Conservation (phyloP, 2,329 filamentous ascomycete species). For the Coniochaeta prunicola region DNA sequence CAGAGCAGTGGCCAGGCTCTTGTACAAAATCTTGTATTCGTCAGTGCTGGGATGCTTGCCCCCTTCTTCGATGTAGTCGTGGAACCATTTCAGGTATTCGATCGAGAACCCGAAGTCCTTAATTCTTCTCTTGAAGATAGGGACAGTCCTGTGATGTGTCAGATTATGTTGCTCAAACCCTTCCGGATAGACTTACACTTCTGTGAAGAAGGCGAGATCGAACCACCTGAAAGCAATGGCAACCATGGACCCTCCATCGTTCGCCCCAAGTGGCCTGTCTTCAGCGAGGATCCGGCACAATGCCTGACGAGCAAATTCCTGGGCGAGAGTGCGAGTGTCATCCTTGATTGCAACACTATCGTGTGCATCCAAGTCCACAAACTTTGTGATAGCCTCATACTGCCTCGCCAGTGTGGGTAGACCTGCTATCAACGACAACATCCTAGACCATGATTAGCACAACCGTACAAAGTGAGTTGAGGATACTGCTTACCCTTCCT, state of each 20-base stretch:
- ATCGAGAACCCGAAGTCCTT: not conserved
- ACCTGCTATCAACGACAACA: not conserved
- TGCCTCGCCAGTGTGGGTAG: not conserved
- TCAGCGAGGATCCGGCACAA: not conserved
- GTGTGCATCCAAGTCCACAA: not conserved
- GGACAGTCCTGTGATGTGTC: not conserved
- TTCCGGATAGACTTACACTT: not conserved
- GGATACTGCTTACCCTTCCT: not conserved
- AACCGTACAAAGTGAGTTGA: not conserved
- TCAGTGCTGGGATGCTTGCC: not conserved
- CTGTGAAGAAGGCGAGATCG: not conserved
- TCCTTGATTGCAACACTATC: not conserved
- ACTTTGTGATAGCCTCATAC: not conserved
- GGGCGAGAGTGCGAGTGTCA: not conserved
- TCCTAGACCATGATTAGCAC: not conserved
- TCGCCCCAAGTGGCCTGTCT: not conserved
- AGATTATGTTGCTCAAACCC: not conserved
- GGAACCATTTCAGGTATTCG: not conserved
- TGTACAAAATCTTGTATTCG: not conserved
- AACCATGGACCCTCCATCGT: not conserved
- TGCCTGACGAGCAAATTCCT: not conserved
- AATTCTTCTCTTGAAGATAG: not conserved
- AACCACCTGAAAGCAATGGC: not conserved
- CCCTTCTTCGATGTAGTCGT: not conserved
- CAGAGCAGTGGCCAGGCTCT: not conserved